Evolutionary conservation across 2,329 filamentous ascomycete genomes (phyloP).

Genomic region (Colletotrichum spinosum): DNA sequence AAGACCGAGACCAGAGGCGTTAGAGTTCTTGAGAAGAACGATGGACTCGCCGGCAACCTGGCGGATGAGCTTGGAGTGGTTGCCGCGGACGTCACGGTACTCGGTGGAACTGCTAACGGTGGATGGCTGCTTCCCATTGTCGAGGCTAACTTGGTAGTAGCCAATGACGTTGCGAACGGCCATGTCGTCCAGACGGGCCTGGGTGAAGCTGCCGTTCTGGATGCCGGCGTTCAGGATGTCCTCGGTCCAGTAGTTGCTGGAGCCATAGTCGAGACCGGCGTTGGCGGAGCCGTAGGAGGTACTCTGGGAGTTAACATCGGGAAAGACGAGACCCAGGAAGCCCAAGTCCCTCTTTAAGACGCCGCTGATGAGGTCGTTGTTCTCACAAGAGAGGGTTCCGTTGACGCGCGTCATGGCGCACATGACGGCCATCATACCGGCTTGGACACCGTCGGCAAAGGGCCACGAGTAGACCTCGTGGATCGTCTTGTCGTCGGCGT

Average conservation of each 20-base stretch:
- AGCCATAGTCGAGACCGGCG: constrained; percentile 68
- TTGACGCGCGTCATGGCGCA: constrained; percentile 69
- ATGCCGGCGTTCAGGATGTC: constrained; percentile 60
- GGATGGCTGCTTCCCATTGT: constrained; percentile 68
- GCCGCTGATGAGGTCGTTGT: constrained; percentile 8
- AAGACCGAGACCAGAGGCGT: constrained; percentile 57
- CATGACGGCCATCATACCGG: constrained; percentile 69
- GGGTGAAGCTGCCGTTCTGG: constrained; percentile 65
- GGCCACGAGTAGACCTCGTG: constrained; percentile 50
- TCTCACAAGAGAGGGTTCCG: constrained; percentile 13
- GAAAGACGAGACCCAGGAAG: constrained; percentile 22
- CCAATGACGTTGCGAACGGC: constrained; percentile 69
- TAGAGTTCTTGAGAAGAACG: constrained; percentile 80
- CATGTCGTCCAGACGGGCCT: constrained; percentile 66
- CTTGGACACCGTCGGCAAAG: constrained; percentile 59
- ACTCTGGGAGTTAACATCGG: constrained; percentile 63
- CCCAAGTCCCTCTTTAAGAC: constrained; percentile 22
- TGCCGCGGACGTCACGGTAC: constrained; percentile 40
- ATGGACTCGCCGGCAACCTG: constrained; percentile 64
- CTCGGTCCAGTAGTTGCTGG: constrained; percentile 61
- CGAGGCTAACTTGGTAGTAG: constrained; percentile 63
- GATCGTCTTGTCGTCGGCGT: constrained; percentile 51
- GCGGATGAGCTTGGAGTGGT: constrained; percentile 30
- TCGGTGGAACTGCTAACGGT: constrained; percentile 67
- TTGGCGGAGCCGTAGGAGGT: constrained; percentile 59